Conservation (phyloP, 139 green algal genomes). For the Picochlorum sp. region DNA sequence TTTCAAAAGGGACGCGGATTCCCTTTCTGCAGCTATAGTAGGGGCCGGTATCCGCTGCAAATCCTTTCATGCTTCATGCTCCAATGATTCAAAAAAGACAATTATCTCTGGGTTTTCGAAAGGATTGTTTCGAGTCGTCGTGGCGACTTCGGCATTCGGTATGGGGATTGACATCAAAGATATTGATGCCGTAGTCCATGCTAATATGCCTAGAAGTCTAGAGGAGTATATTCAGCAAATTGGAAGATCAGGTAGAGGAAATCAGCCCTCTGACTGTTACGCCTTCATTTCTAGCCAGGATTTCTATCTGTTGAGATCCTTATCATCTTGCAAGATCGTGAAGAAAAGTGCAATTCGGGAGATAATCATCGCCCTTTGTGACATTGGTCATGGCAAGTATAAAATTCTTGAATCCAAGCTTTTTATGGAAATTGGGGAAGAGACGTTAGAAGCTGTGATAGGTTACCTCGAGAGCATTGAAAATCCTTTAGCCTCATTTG, state of each 20-base stretch:
- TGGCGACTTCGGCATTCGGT: conserved; percentile 69
- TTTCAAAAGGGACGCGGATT: conserved; percentile 58
- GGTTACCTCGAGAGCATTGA: conserved; percentile 48
- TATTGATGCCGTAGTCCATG: conserved; percentile 62
- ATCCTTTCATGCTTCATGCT: conserved; percentile 58
- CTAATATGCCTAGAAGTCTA: conserved; percentile 58
- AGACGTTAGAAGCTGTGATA: conserved; percentile 64
- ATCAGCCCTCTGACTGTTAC: conserved; percentile 38
- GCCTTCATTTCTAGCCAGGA: conserved; percentile 54
- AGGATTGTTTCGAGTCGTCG: conserved; percentile 42
- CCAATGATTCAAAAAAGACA: conserved; percentile 26
- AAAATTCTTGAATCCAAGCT: no score
- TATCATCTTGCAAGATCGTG: conserved; percentile 20
- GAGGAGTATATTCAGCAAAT: conserved; percentile 89
- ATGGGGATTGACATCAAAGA: conserved; percentile 56
- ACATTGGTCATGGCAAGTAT: no score
- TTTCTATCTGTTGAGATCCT: conserved; percentile 43
- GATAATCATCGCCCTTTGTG: no score
- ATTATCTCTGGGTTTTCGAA: conserved; percentile 44
- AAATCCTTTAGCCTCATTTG: conserved; percentile 7
- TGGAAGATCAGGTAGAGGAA: conserved; percentile 57
- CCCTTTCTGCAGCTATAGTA: conserved; percentile 42
- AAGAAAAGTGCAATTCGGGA: conserved; percentile 4
- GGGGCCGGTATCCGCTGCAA: conserved; percentile 29
- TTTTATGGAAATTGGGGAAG: conserved; percentile 55